phyloP scores from a whole-genome alignment of 1,284 basidiomycete species.

The Cutaneotrichosporon sp. region DNA sequence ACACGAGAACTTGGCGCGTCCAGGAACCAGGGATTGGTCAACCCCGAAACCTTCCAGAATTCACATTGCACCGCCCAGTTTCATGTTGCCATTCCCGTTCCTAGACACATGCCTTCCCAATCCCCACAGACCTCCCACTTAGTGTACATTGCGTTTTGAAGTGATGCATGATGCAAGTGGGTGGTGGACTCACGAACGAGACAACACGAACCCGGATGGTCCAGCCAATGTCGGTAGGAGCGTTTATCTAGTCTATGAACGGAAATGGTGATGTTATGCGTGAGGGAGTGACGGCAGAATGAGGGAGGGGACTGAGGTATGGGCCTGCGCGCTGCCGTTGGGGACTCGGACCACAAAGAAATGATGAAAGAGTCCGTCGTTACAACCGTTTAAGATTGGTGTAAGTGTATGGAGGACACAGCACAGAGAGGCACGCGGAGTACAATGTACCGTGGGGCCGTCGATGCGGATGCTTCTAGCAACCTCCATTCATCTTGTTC shows the following conservation, averaged over 20 bases:
- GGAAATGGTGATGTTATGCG: neutral
- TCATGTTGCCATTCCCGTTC: no score
- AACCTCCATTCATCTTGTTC: conserved; percentile 3
- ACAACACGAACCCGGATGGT: neutral
- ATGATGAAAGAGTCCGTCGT: conserved; percentile 3
- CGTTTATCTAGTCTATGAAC: neutral
- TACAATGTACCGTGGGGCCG: neutral
- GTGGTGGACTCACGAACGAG: no score
- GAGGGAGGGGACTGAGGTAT: no score
- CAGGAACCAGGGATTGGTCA: no score
- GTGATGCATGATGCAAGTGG: neutral
- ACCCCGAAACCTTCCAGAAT: no score
- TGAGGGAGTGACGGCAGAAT: neutral
- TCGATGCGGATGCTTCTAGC: neutral
- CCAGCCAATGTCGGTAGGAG: neutral
- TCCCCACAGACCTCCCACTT: no score
- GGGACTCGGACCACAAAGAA: neutral
- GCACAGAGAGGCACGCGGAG: neutral
- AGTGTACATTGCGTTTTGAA: neutral
- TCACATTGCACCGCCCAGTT: no score
- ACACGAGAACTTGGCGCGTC: neutral
- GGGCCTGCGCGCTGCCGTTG: no score
- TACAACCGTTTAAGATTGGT: neutral
- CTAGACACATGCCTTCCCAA: no score
- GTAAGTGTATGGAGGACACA: neutral